phyloP scores from a whole-genome alignment of 164 flowering plant species.

The Vitis rotundifolia region DNA sequence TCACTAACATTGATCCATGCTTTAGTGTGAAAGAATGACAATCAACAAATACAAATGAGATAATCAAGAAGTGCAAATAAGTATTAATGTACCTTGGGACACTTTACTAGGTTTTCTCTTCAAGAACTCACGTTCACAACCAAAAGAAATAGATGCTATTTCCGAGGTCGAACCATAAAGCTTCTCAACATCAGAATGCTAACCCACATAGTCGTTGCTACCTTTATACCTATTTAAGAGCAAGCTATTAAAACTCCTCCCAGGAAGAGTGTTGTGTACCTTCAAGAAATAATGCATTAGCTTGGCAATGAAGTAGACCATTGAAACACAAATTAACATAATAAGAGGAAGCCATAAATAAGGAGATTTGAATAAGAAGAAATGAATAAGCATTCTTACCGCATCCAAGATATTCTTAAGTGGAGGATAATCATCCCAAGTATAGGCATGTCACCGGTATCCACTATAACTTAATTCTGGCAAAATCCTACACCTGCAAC shows the following conservation, averaged over 20 bases:
- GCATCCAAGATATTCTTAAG: constrained; percentile 60
- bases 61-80: background rate
- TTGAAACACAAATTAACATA: background rate
- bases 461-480: constrained; percentile 79
- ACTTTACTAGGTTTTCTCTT: constrained; percentile 54
- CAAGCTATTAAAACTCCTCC: constrained; percentile 81
- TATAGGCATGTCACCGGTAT: constrained; percentile 67
- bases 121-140: constrained; percentile 87
- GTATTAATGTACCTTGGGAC: constrained; percentile 35
- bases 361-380: background rate
- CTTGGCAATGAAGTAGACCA: background rate
- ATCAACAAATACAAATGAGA: constrained; percentile 8
- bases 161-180: constrained; percentile 83
- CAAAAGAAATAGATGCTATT: constrained; percentile 89
- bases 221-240: constrained; percentile 81
- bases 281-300: constrained; percentile 15
- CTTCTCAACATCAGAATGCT: constrained; percentile 98
- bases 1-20: constrained; percentile 73
- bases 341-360: background rate
- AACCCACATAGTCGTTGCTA: constrained; percentile 83
- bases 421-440: constrained; percentile 87
- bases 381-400: constrained; percentile 40
- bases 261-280: constrained; percentile 92
- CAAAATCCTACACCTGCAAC: constrained; percentile 64
- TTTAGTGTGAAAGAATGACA: constrained; percentile 62